Evolutionary conservation across 2,329 filamentous ascomycete genomes (phyloP).

Genomic region (Daldinia eschscholtzii): DNA sequence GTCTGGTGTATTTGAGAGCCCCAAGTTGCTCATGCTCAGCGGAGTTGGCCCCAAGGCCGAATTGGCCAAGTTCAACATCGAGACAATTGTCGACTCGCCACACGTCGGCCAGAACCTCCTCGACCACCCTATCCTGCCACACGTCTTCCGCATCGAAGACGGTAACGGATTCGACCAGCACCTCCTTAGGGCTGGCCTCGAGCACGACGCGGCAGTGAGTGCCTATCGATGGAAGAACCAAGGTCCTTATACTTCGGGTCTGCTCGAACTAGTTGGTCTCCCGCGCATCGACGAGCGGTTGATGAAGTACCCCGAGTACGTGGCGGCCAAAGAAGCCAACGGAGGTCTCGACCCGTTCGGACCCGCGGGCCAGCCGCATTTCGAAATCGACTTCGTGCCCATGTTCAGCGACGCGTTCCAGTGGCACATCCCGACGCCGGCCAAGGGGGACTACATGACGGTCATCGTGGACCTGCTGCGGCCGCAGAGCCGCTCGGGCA

Average conservation of each 20-base stretch:
- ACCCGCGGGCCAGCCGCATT: slow-evolving; percentile 69
- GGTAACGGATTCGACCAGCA: slow-evolving; percentile 57
- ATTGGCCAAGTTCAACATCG: slow-evolving; percentile 66
- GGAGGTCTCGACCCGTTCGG: slow-evolving; percentile 66
- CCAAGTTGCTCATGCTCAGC: slow-evolving; percentile 73
- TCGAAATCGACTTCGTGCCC: slow-evolving; percentile 72
- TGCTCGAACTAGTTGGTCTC: slow-evolving; percentile 67
- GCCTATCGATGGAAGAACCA: slow-evolving; percentile 56
- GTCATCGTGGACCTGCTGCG: slow-evolving; percentile 65
- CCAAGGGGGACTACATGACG: slow-evolving; percentile 64
- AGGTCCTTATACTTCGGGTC: slow-evolving; percentile 57
- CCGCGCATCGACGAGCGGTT: slow-evolving; percentile 69
- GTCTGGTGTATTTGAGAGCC: slow-evolving; percentile 71
- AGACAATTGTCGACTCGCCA: slow-evolving; percentile 66
- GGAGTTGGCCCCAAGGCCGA: slow-evolving; percentile 71
- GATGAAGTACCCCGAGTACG: slow-evolving; percentile 62
- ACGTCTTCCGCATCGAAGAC: slow-evolving; percentile 61
- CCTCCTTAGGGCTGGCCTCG: slow-evolving; percentile 55
- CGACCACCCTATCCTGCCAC: slow-evolving; percentile 69
- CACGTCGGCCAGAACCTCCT: slow-evolving; percentile 75
- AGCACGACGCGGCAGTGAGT: slow-evolving; percentile 53
- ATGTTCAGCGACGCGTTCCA: slow-evolving; percentile 67
- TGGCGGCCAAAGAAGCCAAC: slow-evolving; percentile 56
- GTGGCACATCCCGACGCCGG: slow-evolving; percentile 60
- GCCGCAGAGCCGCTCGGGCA: slow-evolving; percentile 60